Base-by-base conservation (phyloP, 108 stramenopile species). In the Nitzschia sp. region DNA sequence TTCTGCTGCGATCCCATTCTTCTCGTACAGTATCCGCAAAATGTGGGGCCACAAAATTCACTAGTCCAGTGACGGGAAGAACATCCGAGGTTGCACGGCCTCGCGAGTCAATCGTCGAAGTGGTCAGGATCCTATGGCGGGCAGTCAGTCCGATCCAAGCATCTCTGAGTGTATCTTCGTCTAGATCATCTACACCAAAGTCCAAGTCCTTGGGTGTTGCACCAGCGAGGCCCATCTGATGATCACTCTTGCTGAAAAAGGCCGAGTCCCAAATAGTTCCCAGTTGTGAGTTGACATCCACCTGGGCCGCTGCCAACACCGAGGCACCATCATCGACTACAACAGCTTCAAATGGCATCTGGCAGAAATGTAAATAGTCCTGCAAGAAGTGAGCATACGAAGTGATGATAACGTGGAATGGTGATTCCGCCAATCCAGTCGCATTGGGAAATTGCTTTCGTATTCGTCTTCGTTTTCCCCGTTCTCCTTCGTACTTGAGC, bases 361-460 rank as follows among this genome's bases (percentile, higher is more conserved):
- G 93, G 47, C 85, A 89, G 70, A 94, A 90, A 60, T 94, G 90
- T 1, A 80, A 48, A 57, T 85, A 94, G 58, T 94, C 93, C 55
- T 83, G 71, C 28, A 90, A 64, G 63, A 94, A 85, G 23, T 71
- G 62, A 1, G 77, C 45, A 61, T 90, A 94, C 4, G 93, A 85
- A 3, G 85, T 79, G 46, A 94, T 59, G 23, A 94, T 55, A 23
- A 94, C 87, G 72, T 91, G 88, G 78, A 86, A 92, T 4, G 90
- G 74, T 24, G 93, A 78, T 26, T 84, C 87, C 0, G 82, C 57
- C 15, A 86, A 75, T 21, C 93, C 88, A 0, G 76, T 69, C 3
- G 87, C 71, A 60, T 69, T 67, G 5, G 77, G 72, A 71, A 94
- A 91, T 46, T 85, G 86, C 27, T 84, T 85, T 30, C 93, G 83